Percentiles rank a stretch among this genome's conserved stretches.
Conservation (phyloP, 2,329 filamentous ascomycete species). For the Penicillium sp. region DNA sequence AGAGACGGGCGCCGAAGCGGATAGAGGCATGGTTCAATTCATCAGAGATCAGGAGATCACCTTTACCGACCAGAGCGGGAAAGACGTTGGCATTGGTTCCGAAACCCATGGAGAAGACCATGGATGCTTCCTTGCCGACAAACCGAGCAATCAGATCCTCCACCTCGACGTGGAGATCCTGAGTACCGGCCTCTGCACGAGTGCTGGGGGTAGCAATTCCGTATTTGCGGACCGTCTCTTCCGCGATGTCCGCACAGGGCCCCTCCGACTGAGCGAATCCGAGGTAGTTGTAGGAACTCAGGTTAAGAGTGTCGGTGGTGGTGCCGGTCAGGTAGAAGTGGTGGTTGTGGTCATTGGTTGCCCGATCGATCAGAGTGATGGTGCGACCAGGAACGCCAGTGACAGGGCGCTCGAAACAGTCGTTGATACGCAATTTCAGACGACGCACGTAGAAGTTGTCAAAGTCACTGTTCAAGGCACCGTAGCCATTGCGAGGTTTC, state of each 20-base stretch:
- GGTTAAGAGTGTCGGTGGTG: conserved; percentile 90
- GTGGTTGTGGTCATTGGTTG: conserved; percentile 87
- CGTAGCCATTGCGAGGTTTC: conserved; percentile 82
- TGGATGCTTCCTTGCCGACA: conserved; percentile 89
- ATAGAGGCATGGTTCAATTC: conserved; percentile 98
- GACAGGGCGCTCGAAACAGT: conserved; percentile 90
- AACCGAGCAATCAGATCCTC: conserved; percentile 88
- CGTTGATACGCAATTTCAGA: conserved; percentile 91
- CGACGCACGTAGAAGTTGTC: conserved; percentile 97
- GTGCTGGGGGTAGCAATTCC: conserved; percentile 82
- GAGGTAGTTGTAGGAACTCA: conserved; percentile 99
- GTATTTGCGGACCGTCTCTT: conserved; percentile 81
- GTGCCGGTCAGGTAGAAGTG: conserved; percentile 88
- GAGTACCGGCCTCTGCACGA: conserved; percentile 79
- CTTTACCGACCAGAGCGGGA: conserved; percentile 88
- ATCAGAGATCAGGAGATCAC: conserved; percentile 91
- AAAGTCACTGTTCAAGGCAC: conserved; percentile 95
- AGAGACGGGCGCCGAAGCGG: conserved; percentile 89
- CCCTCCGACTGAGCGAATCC: conserved; percentile 98
- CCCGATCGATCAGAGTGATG: conserved; percentile 90
- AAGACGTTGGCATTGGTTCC: conserved; percentile 94
- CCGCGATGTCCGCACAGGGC: conserved; percentile 90
- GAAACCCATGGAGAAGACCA: conserved; percentile 99
- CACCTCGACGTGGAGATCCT: conserved; percentile 84
- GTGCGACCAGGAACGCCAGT: conserved; percentile 92